Evolutionary conservation across 1,139 yeast species (phyloP).

Genomic region (Sugiyamaella grinbergsii): DNA sequence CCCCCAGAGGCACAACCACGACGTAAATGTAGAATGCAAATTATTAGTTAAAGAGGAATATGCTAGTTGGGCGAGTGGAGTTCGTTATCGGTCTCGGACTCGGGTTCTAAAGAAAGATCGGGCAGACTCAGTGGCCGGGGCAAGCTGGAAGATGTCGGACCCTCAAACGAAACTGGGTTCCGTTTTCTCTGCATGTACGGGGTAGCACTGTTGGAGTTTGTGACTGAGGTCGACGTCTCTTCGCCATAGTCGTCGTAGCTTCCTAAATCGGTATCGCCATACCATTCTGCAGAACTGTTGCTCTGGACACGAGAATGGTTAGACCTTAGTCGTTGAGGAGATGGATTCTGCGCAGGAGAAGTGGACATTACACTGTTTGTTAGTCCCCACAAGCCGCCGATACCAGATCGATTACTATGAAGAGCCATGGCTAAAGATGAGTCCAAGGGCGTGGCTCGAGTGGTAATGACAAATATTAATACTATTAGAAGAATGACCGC

Average conservation of each 20-base stretch:
- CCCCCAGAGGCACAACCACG: neutral
- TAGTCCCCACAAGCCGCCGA: slow-evolving; percentile 11
- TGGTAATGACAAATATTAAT: slow-evolving; percentile 59
- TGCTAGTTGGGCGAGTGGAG: slow-evolving; percentile 4
- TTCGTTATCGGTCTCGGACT: slow-evolving; percentile 10
- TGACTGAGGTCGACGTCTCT: slow-evolving; percentile 24
- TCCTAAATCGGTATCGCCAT: slow-evolving; percentile 1
- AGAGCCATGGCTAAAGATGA: slow-evolving; percentile 20
- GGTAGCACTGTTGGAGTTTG: neutral
- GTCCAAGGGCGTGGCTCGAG: slow-evolving; percentile 50
- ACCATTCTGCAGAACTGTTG: slow-evolving; percentile 18
- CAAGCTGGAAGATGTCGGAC: slow-evolving; percentile 8
- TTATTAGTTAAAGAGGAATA: neutral
- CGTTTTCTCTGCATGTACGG: neutral
- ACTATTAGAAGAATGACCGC: slow-evolving; percentile 55
- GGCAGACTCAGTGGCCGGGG: slow-evolving; percentile 1
- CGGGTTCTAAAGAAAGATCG: neutral
- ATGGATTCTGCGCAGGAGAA: slow-evolving; percentile 1
- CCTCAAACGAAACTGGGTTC: neutral
- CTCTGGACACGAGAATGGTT: slow-evolving; percentile 6
- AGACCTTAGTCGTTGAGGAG: slow-evolving; percentile 7
- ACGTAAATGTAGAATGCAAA: neutral
- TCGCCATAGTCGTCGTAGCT: slow-evolving; percentile 84
- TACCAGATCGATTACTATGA: slow-evolving; percentile 7
- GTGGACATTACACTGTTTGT: slow-evolving; percentile 8